Evolutionary conservation across 495 filamentous ascomycete species (phyloP).

Genomic region (Penicillium taxi): DNA sequence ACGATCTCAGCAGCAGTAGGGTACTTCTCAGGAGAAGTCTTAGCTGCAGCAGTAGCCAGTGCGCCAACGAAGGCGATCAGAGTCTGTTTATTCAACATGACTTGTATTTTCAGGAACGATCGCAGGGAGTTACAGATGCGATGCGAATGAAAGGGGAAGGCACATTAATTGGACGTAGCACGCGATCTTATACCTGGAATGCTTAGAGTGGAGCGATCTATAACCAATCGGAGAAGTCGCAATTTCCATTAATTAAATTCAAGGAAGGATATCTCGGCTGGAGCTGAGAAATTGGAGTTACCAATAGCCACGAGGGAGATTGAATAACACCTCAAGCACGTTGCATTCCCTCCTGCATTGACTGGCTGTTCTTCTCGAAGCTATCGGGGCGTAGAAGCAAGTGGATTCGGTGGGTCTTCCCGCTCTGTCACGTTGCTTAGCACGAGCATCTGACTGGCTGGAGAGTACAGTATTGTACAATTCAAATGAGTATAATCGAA

Average conservation of each 20-base stretch:
- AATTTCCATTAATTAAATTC: neutral
- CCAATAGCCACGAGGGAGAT: neutral
- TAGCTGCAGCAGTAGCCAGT: slow-evolving; percentile 22
- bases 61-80: slow-evolving; percentile 16
- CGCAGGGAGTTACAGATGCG: neutral
- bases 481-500: too few relatives aligned
- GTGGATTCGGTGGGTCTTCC: too few relatives aligned
- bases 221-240: neutral
- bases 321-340: slow-evolving; percentile 5
- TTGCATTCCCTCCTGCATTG: slow-evolving; percentile 2
- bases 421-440: too few relatives aligned
- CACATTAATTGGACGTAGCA: slow-evolving; percentile 1
- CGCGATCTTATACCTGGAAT: slow-evolving; percentile 13
- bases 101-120: neutral
- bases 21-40: slow-evolving; percentile 18
- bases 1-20: slow-evolving; percentile 28
- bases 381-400: too few relatives aligned
- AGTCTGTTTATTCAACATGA: slow-evolving; percentile 21
- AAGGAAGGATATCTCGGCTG: neutral
- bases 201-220: neutral
- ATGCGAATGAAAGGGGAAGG: slow-evolving; percentile 1
- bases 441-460: too few relatives aligned
- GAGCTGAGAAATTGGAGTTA: neutral
- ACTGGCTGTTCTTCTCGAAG: slow-evolving; percentile 1
- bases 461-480: too few relatives aligned